Percentiles rank a stretch among this genome's conserved stretches.
phyloP scores from a whole-genome alignment of 1,284 basidiomycete genomes.

The Sparassis latifolia region DNA sequence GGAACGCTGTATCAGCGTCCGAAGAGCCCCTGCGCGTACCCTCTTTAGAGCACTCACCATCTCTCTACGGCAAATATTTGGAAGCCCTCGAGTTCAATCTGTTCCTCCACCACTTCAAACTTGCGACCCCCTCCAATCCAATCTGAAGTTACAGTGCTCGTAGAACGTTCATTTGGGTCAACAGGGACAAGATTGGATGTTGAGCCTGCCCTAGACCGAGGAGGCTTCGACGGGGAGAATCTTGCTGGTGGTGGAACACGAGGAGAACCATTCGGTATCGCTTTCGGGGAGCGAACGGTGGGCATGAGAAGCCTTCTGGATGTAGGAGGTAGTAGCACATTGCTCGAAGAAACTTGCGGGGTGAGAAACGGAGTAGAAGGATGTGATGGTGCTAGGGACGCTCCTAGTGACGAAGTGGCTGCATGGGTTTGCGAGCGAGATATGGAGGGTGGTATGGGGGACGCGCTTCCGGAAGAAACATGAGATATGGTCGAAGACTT shows the following conservation, averaged over 20 bases:
- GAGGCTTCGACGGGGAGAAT: slow-evolving; percentile 7
- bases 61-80: slow-evolving; percentile 81
- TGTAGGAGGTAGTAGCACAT: background rate
- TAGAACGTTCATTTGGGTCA: slow-evolving; percentile 13
- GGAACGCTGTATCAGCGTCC: background rate
- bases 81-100: slow-evolving; percentile 48
- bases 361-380: slow-evolving; percentile 14
- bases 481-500: no score
- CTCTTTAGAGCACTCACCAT: slow-evolving; percentile 40
- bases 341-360: slow-evolving; percentile 11
- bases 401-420: no score
- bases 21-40: no score
- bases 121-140: slow-evolving; percentile 34
- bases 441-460: no score
- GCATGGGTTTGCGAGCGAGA: no score
- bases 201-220: slow-evolving; percentile 22
- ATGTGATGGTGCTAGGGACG: slow-evolving; percentile 3
- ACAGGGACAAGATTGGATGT: slow-evolving; percentile 13
- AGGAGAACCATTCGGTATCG: slow-evolving; percentile 6
- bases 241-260: slow-evolving; percentile 1
- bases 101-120: slow-evolving; percentile 42
- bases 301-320: slow-evolving; percentile 21
- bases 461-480: no score
- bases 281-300: slow-evolving; percentile 17
- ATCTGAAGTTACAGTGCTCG: slow-evolving; percentile 10